These are phyloP conservation scores for Pichia pseudocactophila DNA, from an alignment of 805 yeast species.

Conservation along the genomic window DNA sequence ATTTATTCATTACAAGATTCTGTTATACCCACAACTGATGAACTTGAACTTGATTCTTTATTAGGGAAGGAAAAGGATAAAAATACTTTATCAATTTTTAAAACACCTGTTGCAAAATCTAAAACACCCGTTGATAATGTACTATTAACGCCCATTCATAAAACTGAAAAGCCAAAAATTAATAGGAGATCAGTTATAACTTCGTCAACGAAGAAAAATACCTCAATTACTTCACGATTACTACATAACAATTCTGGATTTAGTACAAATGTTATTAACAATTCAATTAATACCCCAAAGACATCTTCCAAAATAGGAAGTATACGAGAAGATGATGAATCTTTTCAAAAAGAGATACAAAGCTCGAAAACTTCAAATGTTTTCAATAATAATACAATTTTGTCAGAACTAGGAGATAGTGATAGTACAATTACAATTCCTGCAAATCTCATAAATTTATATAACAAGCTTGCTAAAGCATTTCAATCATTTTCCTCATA, in stretches of 20 bases:
- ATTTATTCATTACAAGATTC: constrained; percentile 32
- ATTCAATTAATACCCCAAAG: no score
- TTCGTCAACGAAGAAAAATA: constrained; percentile 22
- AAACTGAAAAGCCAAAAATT: constrained; percentile 19
- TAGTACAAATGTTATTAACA: not conserved
- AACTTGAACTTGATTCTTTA: not conserved
- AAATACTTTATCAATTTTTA: constrained; percentile 8
- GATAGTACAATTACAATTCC: constrained; percentile 3
- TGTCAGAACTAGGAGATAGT: constrained; percentile 4
- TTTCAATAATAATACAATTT: not conserved
- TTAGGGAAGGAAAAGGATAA: not conserved
- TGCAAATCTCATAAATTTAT: constrained; percentile 33
- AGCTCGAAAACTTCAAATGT: constrained; percentile 13
- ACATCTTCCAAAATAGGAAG: no score
- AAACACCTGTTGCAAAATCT: constrained; percentile 14
- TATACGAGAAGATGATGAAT: not conserved
- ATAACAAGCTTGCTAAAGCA: constrained; percentile 50
- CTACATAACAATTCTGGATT: constrained; percentile 2
- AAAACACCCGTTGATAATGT: constrained; percentile 15
- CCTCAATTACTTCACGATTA: constrained; percentile 24
- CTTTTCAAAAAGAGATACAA: not conserved
- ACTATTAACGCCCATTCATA: constrained; percentile 18
- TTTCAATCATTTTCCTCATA: constrained; percentile 51
- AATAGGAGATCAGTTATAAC: constrained; percentile 21
- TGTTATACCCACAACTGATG: constrained; percentile 3